These are phyloP conservation scores for Gomphus bonarii DNA, from an alignment of 1,284 basidiomycete species.

Conservation along the genomic window DNA sequence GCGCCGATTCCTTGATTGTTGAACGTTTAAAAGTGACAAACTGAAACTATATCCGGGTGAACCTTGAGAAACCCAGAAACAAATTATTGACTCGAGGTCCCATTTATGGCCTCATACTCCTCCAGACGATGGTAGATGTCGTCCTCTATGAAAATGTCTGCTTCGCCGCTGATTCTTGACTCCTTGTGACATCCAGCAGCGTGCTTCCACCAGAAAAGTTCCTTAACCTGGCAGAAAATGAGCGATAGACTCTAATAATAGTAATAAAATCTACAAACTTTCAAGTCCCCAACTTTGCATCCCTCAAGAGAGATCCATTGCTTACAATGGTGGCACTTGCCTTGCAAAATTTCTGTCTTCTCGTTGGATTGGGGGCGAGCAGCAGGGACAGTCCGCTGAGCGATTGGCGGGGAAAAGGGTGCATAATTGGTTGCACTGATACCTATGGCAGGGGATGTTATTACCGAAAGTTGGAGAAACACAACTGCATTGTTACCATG, in stretches of 20 bases:
- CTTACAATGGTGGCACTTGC: slow-evolving; percentile 63
- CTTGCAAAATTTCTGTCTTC: slow-evolving; percentile 48
- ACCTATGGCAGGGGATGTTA: slow-evolving; percentile 26
- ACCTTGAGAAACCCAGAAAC: neutral
- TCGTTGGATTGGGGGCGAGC: slow-evolving; percentile 46
- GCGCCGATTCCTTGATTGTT: neutral
- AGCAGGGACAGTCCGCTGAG: slow-evolving; percentile 36
- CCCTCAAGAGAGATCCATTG: slow-evolving; percentile 66
- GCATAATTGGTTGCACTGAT: slow-evolving; percentile 48
- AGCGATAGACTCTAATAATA: neutral
- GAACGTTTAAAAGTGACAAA: neutral
- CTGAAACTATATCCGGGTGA: neutral
- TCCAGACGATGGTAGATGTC: slow-evolving; percentile 14
- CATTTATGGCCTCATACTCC: slow-evolving; percentile 4
- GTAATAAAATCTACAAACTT: slow-evolving; percentile 31
- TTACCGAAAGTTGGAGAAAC: neutral
- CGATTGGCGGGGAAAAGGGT: slow-evolving; percentile 67
- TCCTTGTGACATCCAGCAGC: slow-evolving; percentile 60
- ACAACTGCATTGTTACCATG: slow-evolving; percentile 39
- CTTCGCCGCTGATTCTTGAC: slow-evolving; percentile 43
- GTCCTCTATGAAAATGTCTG: slow-evolving; percentile 41
- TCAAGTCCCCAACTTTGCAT: slow-evolving; percentile 56
- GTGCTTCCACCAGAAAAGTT: slow-evolving; percentile 49
- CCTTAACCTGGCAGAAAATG: slow-evolving; percentile 36
- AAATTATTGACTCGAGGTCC: neutral